Evolutionary conservation across 805 yeast species (phyloP).

Genomic region (Sporopachydermia quercuum): DNA sequence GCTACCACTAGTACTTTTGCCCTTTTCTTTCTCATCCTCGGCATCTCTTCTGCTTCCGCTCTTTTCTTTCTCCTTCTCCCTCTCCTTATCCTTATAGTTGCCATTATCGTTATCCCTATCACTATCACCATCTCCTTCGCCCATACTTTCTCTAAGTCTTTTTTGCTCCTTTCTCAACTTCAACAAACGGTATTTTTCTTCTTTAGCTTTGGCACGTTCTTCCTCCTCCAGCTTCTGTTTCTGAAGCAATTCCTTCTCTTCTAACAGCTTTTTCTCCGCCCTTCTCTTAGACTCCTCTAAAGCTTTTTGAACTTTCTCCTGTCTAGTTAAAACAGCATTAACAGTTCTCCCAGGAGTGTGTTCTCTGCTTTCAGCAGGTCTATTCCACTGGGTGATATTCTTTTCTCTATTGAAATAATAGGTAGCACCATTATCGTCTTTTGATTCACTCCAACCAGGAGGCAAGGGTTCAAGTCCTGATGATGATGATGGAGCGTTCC

Average conservation of each 20-base stretch:
- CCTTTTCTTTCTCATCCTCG: too few relatives aligned
- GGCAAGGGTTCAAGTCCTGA: conserved; percentile 30
- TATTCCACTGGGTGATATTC: conserved; percentile 43
- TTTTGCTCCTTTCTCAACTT: conserved; percentile 5
- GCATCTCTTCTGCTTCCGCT: too few relatives aligned
- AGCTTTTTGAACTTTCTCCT: not conserved
- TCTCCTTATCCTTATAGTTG: conserved; percentile 1
- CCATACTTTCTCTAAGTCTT: conserved; percentile 2
- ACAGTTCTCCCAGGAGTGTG: conserved; percentile 14
- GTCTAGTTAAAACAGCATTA: not conserved
- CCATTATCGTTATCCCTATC: conserved; percentile 6
- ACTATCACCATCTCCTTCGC: conserved; percentile 1
- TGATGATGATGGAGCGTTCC: too few relatives aligned
- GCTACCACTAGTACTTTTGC: too few relatives aligned
- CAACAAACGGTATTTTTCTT: conserved; percentile 3
- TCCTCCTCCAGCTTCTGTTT: conserved; percentile 22
- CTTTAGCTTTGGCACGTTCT: conserved; percentile 11
- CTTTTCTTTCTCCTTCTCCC: not conserved
- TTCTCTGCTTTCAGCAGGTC: conserved; percentile 26
- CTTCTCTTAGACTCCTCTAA: conserved; percentile 8
- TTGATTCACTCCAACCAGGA: conserved; percentile 51
- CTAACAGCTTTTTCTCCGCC: conserved; percentile 13
- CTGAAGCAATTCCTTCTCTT: conserved; percentile 12
- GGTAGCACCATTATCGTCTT: conserved; percentile 26
- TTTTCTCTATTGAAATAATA: conserved; percentile 42